These are phyloP conservation scores for Chaetomium cochliodes DNA, from an alignment of 495 filamentous ascomycete genomes.

Conservation along the genomic window DNA sequence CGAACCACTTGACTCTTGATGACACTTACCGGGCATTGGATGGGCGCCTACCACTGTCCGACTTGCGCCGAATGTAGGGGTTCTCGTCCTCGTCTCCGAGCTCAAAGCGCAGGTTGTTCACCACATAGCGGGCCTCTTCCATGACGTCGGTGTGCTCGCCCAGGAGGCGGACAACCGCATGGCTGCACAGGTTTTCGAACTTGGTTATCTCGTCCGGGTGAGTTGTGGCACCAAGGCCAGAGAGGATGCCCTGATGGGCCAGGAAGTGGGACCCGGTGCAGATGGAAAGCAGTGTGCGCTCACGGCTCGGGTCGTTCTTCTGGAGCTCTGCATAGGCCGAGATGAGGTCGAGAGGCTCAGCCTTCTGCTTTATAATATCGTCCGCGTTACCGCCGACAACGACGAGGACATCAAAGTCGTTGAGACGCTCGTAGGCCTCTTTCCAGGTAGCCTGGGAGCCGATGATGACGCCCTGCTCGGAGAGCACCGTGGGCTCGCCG, in stretches of 20 bases:
- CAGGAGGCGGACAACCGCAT: constrained; percentile 56
- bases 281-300: constrained; percentile 72
- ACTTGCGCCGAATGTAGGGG: constrained; percentile 68
- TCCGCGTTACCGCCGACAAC: constrained; percentile 62
- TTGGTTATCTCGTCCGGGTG: constrained; percentile 61
- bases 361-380: constrained; percentile 54
- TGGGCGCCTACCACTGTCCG: constrained; percentile 56
- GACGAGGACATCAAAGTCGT: constrained; percentile 70
- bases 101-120: constrained; percentile 77
- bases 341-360: constrained; percentile 63
- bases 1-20: too few relatives aligned
- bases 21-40: constrained; percentile 57
- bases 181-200: constrained; percentile 67
- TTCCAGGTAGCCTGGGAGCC: constrained; percentile 66
- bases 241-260: constrained; percentile 66
- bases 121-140: constrained; percentile 71
- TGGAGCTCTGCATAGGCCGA: constrained; percentile 66
- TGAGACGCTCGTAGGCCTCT: constrained; percentile 61
- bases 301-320: constrained; percentile 62
- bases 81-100: constrained; percentile 71
- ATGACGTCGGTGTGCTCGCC: constrained; percentile 69
- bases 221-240: constrained; percentile 70
- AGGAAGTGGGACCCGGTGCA: constrained; percentile 74
- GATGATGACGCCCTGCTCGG: constrained; percentile 73
- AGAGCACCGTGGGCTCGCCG: constrained; percentile 55